These are phyloP conservation scores for Periconia digitata DNA, from an alignment of 2,329 filamentous ascomycete genomes.

Conservation along the genomic window DNA sequence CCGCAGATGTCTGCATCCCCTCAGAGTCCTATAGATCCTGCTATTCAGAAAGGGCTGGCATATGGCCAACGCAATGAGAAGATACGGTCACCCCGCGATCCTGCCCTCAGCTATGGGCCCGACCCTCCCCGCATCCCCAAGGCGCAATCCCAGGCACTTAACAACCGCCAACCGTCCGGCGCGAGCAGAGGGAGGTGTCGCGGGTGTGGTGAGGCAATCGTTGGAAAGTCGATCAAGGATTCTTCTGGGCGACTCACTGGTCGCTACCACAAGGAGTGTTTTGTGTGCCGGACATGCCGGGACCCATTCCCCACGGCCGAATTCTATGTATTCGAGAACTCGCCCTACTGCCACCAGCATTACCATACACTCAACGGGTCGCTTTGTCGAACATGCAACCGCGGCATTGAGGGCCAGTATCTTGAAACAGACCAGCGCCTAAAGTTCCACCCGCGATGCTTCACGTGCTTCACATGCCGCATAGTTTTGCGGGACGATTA, in stretches of 20 bases:
- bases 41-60: conserved; percentile 38
- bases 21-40: conserved; percentile 45
- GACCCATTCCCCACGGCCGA: conserved; percentile 82
- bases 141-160: conserved; percentile 17
- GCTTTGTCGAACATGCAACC: conserved; percentile 75
- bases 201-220: conserved; percentile 75
- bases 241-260: conserved; percentile 90
- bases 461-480: conserved; percentile 80
- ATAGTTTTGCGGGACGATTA: conserved; percentile 79
- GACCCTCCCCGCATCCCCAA: conserved; percentile 13
- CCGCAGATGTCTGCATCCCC: conserved; percentile 21
- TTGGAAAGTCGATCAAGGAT: conserved; percentile 90
- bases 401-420: conserved; percentile 91
- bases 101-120: conserved; percentile 16
- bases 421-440: conserved; percentile 75
- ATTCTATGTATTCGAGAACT: conserved; percentile 88
- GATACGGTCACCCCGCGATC: conserved; percentile 13
- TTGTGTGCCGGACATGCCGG: conserved; percentile 83
- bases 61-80: conserved; percentile 21
- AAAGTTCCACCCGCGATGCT: conserved; percentile 87
- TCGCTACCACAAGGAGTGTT: conserved; percentile 92
- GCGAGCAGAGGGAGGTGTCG: conserved; percentile 75
- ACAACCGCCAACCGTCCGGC: conserved; percentile 29
- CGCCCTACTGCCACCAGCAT: conserved; percentile 87
- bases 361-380: conserved; percentile 92